Base-by-base conservation (phyloP, 495 filamentous ascomycete species). In the Penicillium riverlandense region DNA sequence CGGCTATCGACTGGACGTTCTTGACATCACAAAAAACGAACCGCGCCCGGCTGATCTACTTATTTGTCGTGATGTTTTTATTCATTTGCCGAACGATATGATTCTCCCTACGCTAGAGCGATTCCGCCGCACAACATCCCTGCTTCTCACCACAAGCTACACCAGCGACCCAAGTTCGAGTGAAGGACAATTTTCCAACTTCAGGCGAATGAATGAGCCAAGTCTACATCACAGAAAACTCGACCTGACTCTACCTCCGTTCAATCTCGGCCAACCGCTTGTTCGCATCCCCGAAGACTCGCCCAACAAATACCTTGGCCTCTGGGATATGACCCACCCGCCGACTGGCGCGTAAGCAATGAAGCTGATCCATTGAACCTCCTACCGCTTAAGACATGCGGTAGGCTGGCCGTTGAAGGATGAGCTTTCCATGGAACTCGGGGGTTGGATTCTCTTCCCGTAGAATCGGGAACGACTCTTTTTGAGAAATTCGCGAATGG, bases 31-130 rank as follows among this genome's bases (percentile, higher is more conserved):
- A 36, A 27, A 31, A 27, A 43, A 35, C 13, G 41, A 43, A 43
- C 36, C 33, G 27, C 30, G 41, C 15, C 41, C 32, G 16, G 41
- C 41, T 35, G 41, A 43, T 35, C 41, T 43, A 11, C 11, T 36
- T 15, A 36, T 43, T 22, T 43, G 41, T 43, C 41, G 41, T 36
- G 41, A 43, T 43, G 41, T 43, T 35, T 43, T 43, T 36, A 43
- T 43, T 32, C 41, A 43, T 29, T 32, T 43, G 29, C 41, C 41
- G 14, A 43, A 43, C 32, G 33, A 43, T 22, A 43, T 43, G 41
- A 43, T 43, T 36, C 32, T 43, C 12, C 33, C 41, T 33, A 32
- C 41, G 33, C 16, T 43, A 11, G 41, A 43, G 41, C 41, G 41
- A 43, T 43, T 43, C 33, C 41, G 41, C 32, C 41, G 14, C 41